Percentiles rank a stretch among this genome's conserved stretches.
Evolutionary conservation across 1,139 yeast species (phyloP).

Genomic region (Candida neerlandica): DNA sequence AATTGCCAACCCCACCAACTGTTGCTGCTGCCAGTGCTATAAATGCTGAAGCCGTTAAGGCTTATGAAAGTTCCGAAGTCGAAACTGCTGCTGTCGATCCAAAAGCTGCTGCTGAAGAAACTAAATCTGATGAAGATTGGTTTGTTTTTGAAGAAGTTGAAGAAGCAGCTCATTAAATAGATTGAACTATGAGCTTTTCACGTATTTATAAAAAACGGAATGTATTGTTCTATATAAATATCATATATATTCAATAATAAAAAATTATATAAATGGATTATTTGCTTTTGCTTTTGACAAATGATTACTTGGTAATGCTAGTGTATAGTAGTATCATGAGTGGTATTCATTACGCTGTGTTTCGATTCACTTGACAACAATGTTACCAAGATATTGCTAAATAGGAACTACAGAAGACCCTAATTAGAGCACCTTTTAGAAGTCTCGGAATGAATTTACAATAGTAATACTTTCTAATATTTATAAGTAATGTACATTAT

Average conservation of each 20-base stretch:
- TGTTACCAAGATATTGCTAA: too few relatives aligned
- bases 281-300: neutral
- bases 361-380: too few relatives aligned
- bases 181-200: neutral
- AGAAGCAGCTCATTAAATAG: constrained; percentile 50
- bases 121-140: constrained; percentile 73
- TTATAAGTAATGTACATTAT: neutral
- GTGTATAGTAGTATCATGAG: too few relatives aligned
- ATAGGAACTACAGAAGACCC: too few relatives aligned
- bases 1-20: constrained; percentile 72
- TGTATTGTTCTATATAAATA: neutral
- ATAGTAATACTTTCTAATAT: too few relatives aligned
- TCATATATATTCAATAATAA: neutral
- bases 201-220: neutral
- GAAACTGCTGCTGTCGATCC: constrained; percentile 56
- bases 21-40: constrained; percentile 80
- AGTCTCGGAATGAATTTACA: too few relatives aligned
- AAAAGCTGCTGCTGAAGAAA: constrained; percentile 39
- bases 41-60: constrained; percentile 71
- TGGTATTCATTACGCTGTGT: too few relatives aligned
- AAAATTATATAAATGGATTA: neutral
- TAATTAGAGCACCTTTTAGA: too few relatives aligned
- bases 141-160: constrained; percentile 75
- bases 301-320: too few relatives aligned
- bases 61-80: constrained; percentile 75